Base-by-base conservation (phyloP, 176 grass and related monocot genomes). In the Oryza rufipogon region DNA sequence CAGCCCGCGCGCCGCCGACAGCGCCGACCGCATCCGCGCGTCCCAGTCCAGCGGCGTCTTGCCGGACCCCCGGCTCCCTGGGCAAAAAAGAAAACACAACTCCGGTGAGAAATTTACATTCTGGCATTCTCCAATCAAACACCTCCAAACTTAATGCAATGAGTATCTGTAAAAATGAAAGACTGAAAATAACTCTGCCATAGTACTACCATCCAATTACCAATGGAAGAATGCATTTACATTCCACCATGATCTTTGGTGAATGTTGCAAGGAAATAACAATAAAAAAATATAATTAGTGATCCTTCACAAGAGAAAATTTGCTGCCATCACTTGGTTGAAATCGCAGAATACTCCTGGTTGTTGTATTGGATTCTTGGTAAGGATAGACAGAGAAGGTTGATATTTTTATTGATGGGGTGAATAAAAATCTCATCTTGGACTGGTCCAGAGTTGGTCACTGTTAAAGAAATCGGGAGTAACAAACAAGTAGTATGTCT, bases 1-100 rank as follows among this genome's bases (percentile, higher is more conserved):
- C 19, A 98, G 83, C 36, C 91, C 96, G 76, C 89, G 96, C 9
- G 93, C 88, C 49, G 96, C 89, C 6, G 86, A 90, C 78, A 98
- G 74, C 23, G 93, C 93, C 0, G 92, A 85, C 6, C 91, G 91
- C 86, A 96, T 96, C 39, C 96, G 89, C 36, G 91, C 91, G 30
- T 95, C 96, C 96, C 96, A 98, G 87, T 94, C 91, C 82, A 98
- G 79, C 22, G 96, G 96, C 23, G 88, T 94, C 76, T 87, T 87
- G 3, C 93, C 93, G 12, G 91, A 95, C 48, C 91, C 93, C 1
- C 96, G 87, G 70, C 87, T 94, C 45, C 96, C 96, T 98, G 93
- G 2, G 26, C 22, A 23, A 63, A 8, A 77, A 63, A 2, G 39
- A 63, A 26, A 42, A 81, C 26, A 22, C 19, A 63, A 38, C 16